phyloP scores from a whole-genome alignment of 495 filamentous ascomycete genomes.

The Pyronema domesticum region DNA sequence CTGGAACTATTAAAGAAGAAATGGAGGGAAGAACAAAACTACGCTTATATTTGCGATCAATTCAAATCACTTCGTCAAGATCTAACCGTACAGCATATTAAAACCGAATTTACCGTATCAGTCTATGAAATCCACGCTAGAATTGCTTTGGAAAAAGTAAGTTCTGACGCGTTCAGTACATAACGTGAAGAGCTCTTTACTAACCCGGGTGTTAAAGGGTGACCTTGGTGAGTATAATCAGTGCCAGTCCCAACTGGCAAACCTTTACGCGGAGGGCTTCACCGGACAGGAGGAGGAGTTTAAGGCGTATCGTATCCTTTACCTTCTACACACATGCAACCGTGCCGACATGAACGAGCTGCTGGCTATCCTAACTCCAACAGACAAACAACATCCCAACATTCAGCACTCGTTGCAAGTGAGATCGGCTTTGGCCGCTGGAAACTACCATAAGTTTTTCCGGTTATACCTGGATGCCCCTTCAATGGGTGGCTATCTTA shows the following conservation, averaged over 20 bases:
- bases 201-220: constrained; percentile 29
- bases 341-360: constrained; percentile 95
- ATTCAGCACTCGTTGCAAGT: constrained; percentile 87
- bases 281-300: constrained; percentile 80
- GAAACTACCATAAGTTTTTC: constrained; percentile 96
- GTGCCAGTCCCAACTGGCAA: constrained; percentile 93
- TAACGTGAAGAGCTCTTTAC: not conserved
- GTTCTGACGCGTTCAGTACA: constrained; percentile 1
- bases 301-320: constrained; percentile 98
- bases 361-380: constrained; percentile 88
- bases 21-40: constrained; percentile 87
- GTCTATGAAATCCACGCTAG: constrained; percentile 97
- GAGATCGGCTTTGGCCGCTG: constrained; percentile 74
- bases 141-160: constrained; percentile 77
- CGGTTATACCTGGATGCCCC: constrained; percentile 82
- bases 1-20: constrained; percentile 80
- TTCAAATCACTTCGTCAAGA: constrained; percentile 98
- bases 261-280: constrained; percentile 67
- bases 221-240: constrained; percentile 99
- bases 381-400: constrained; percentile 69
- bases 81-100: constrained; percentile 92
- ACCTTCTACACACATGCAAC: constrained; percentile 98
- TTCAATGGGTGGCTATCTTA: constrained; percentile 94
- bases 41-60: constrained; percentile 94
- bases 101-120: constrained; percentile 80